Evolutionary conservation across 2,329 filamentous ascomycete genomes (phyloP).

Genomic region (Botrytis fabae): DNA sequence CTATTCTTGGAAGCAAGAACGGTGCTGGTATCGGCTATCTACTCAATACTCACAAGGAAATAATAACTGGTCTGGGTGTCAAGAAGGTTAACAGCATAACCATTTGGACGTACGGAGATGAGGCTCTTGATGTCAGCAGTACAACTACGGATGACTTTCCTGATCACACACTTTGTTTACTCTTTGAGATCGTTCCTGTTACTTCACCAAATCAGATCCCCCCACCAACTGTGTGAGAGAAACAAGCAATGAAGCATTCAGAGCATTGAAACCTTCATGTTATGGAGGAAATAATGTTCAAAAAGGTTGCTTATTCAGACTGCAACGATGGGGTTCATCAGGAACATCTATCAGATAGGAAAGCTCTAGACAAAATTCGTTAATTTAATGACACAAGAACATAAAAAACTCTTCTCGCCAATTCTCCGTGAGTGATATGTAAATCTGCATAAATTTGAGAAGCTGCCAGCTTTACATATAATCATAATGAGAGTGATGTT

Average conservation of each 20-base stretch:
- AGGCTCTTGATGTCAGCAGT: not conserved
- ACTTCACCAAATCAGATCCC: not conserved
- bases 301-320: not conserved
- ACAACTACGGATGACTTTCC: not conserved
- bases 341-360: not conserved
- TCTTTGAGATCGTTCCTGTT: not conserved
- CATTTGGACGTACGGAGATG: not conserved
- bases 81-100: not conserved
- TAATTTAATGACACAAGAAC: not conserved
- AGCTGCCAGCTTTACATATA: not conserved
- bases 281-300: not conserved
- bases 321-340: not conserved
- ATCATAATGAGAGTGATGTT: not conserved
- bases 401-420: not conserved
- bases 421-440: not conserved
- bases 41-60: not conserved
- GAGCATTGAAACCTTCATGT: not conserved
- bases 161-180: not conserved
- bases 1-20: slow-evolving; percentile 10
- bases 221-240: not conserved
- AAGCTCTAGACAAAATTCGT: not conserved
- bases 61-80: not conserved
- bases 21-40: slow-evolving; percentile 1
- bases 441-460: not conserved
- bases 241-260: not conserved